Evolutionary conservation across 1,284 basidiomycete genomes (phyloP).

Genomic region (Malassezia sp.): DNA sequence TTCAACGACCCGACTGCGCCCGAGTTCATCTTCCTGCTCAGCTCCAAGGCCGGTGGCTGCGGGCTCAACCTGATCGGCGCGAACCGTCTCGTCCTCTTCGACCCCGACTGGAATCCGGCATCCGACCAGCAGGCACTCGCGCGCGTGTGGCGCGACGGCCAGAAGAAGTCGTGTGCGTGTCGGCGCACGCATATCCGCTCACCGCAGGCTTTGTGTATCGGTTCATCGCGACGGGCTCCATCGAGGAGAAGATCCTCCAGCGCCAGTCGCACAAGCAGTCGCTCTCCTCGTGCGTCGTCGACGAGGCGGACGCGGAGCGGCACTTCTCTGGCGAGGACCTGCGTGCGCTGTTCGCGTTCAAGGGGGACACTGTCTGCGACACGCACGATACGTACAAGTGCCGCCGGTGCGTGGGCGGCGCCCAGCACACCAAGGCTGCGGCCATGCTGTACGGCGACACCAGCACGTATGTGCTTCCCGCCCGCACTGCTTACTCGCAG

Average conservation of each 20-base stretch:
- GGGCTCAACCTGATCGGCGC: constrained; percentile 91
- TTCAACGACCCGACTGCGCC: constrained; percentile 93
- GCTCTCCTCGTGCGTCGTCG: constrained; percentile 89
- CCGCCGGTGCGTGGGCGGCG: constrained; percentile 79
- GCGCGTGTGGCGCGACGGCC: constrained; percentile 97
- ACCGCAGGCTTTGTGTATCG: constrained; percentile 85
- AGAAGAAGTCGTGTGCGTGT: constrained; percentile 62
- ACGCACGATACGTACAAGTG: constrained; percentile 75
- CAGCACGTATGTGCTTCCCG: constrained; percentile 61
- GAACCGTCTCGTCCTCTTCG: constrained; percentile 88
- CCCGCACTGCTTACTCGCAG: constrained; percentile 52
- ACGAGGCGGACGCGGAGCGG: constrained; percentile 87
- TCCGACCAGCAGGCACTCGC: constrained; percentile 96
- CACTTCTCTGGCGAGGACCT: constrained; percentile 87
- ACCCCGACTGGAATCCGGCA: constrained; percentile 98
- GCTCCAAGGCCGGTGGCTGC: constrained; percentile 94
- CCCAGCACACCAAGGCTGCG: constrained; percentile 68
- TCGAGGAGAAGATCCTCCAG: constrained; percentile 98
- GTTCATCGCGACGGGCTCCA: constrained; percentile 92
- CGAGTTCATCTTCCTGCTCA: constrained; percentile 93
- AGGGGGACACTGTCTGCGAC: constrained; percentile 74
- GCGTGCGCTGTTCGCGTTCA: constrained; percentile 82
- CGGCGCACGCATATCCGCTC: constrained; percentile 7
- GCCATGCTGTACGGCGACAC: constrained; percentile 91
- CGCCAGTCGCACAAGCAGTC: constrained; percentile 78